Base-by-base conservation (phyloP, 2,329 filamentous ascomycete genomes). In the Capronia coronata region DNA sequence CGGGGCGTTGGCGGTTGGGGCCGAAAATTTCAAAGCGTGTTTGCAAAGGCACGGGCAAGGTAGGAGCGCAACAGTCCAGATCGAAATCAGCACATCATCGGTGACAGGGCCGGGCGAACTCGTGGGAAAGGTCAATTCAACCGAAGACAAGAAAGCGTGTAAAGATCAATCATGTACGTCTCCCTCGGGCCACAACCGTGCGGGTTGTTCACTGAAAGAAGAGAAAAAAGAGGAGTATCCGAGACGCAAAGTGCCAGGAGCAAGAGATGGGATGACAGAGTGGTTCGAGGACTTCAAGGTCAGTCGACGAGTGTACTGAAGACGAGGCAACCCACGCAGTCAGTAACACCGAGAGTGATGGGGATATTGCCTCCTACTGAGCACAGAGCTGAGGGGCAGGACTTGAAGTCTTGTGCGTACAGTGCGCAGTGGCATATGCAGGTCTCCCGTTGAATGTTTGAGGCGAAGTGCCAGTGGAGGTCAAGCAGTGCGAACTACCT, bases 41-140 rank as follows among this genome's bases (percentile, higher is more conserved):
- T 44, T 40, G 40, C 46, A 32, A 34, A 42, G 43, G 53, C 49
- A 48, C 37, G 46, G 52, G 48, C 46, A 41, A 43, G 48, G 49
- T 42, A 47, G 48, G 45, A 50, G 39, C 38, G 11, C 38, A 14
- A 47, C 37, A 34, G 49, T n/a, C 43, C 35, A 48, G 47, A 55
- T 58, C 47, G 55, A 55, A 58, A 55, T 55, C 55, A 51, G 50
- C 43, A 52, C 43, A 43, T 47, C 46, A 50, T 38, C 25, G 49
- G 45, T 32, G 30, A 37, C 43, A 37, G 32, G 41, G 35, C 22
- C 27, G 50, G 40, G 44, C 34, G 41, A 52, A 43, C 34, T 45
- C 42, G 23, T 43, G 34, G 38, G 16, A 27, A 35, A 14, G 9
- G 37, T 38, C 7, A 40, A 34, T 35, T 32, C 45, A 40, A 30